Evolutionary conservation across 1,284 basidiomycete species (phyloP), one percentile per base, ranked within the genome.

Genomic region (Sphagnurus paluster): DNA sequence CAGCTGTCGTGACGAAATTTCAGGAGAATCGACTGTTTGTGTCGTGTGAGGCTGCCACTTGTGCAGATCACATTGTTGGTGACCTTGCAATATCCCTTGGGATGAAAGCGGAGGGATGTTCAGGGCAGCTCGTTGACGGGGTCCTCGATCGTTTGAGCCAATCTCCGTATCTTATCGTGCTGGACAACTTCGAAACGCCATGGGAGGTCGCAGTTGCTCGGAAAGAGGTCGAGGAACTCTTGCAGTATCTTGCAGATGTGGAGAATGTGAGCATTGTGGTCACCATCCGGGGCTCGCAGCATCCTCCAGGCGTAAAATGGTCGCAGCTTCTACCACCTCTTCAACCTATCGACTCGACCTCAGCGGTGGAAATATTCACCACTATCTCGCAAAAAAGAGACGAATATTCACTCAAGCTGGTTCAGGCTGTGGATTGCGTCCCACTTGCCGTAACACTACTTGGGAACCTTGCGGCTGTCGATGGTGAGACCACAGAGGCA

Each of bases 141-240:
- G 52, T 60, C 23, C 21, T 53, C 11, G 32, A 35, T 3, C 50
- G 30, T 9, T 52, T 57, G 3, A 21, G 20, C 17, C 26, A 42
- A 39, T 24, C 28, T 6, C 42, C 50, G 1, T 48, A 24, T 20
- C 45, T 68, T 5, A 29, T 66, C 24, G 44, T 63, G 3, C 48
- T 66, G 7, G 64, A 66, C 42, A 67, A 65, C 39, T 56, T 67
- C 11, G 65, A 67, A 43, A 62, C 64, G 1, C 52, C 57, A 3
- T 67, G 63, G 64, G 62, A 65, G 35, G 42, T 54, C 1, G 21
- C 41, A 7, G 30, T 48, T 5, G 48, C 50, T 5, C 56, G 58
- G 7, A 24, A 52, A 10, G 56, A 54, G 13, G 52, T 60, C 1
- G 64, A 68, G 48, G 35, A 32, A 1, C 38, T 66, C 4, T 46